Conservation (phyloP, 2,329 filamentous ascomycete species). For the Teratosphaeria epicoccoides region DNA sequence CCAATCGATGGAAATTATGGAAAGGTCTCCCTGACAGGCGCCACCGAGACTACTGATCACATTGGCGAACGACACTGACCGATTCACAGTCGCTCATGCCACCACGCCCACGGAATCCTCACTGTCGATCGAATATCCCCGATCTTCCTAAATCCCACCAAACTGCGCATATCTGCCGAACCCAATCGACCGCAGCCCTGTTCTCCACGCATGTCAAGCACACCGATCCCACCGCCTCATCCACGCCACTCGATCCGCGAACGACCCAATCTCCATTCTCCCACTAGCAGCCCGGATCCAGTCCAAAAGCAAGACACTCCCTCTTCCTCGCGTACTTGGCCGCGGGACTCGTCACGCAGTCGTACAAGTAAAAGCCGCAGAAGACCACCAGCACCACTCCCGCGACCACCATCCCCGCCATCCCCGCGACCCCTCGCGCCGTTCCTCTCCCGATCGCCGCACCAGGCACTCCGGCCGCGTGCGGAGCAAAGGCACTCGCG, state of each 20-base stretch:
- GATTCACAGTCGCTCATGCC: too few species aligned
- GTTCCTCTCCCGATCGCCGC: too few species aligned
- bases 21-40: neutral
- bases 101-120: too few species aligned
- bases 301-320: neutral
- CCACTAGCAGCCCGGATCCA: neutral
- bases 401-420: neutral
- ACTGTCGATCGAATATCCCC: too few species aligned
- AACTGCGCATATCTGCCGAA: too few species aligned
- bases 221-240: neutral
- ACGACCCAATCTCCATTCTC: neutral
- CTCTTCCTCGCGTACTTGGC: neutral
- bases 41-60: too few species aligned
- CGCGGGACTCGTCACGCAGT: neutral
- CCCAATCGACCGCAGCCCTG: too few species aligned
- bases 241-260: neutral
- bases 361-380: neutral
- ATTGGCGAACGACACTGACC: too few species aligned
- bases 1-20: neutral
- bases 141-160: too few species aligned
- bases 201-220: too few species aligned
- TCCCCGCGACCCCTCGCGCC: too few species aligned
- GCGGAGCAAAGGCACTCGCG: too few species aligned
- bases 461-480: neutral
- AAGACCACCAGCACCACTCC: neutral